These are phyloP conservation scores for Coemansia sp. DNA, from an alignment of 192 early-diverging fungal species.

Conservation along the genomic window DNA sequence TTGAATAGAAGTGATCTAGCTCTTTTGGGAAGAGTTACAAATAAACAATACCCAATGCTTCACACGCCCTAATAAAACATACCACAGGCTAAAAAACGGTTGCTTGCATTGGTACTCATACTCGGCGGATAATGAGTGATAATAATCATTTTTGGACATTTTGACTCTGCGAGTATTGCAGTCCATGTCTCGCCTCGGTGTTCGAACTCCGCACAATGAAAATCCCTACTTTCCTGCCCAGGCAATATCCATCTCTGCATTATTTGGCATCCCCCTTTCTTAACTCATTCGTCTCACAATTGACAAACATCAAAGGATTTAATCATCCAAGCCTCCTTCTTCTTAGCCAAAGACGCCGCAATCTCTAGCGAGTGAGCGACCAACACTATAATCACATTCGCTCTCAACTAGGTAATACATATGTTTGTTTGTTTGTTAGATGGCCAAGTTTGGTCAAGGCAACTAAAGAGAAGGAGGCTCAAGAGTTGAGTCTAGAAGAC, in stretches of 20 bases:
- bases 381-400: neutral
- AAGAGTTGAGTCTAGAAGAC: neutral
- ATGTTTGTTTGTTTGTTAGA: neutral
- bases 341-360: neutral
- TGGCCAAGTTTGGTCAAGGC: neutral
- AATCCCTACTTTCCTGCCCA: constrained; percentile 1
- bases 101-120: neutral
- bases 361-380: neutral
- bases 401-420: neutral
- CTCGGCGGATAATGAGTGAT: neutral
- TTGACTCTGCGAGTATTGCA: constrained; percentile 1
- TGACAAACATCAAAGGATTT: neutral
- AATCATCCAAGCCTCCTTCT: neutral
- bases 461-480: neutral
- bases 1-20: neutral
- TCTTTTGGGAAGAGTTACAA: neutral
- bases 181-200: neutral
- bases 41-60: neutral
- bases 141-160: neutral
- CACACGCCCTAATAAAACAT: neutral
- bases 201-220: neutral
- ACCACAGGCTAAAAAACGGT: constrained; percentile 4
- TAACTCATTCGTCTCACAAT: neutral
- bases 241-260: neutral
- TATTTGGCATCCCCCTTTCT: neutral